phyloP scores from a whole-genome alignment of 495 filamentous ascomycete species.

The Trichoderma parareesei region DNA sequence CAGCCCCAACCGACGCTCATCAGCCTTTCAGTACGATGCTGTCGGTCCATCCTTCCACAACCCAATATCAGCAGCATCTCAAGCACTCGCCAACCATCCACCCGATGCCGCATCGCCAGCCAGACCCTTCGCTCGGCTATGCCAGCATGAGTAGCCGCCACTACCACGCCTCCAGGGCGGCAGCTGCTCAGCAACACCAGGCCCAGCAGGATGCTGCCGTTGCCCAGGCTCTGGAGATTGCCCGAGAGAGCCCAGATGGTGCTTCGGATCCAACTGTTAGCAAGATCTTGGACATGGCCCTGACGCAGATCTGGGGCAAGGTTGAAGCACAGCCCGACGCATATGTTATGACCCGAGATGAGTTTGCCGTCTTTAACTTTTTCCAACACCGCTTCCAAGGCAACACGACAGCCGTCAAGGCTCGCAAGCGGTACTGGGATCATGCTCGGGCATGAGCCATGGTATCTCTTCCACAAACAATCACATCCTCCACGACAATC shows the following conservation, averaged over 20 bases:
- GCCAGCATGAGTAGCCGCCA: constrained; percentile 3
- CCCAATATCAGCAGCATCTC: constrained; percentile 9
- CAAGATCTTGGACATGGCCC: constrained; percentile 46
- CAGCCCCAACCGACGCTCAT: neutral
- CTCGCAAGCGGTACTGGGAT: constrained; percentile 45
- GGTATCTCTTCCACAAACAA: neutral
- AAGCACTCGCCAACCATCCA: neutral
- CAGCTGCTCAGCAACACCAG: constrained; percentile 1
- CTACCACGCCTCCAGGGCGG: neutral
- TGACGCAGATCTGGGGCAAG: constrained; percentile 53
- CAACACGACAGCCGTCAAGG: constrained; percentile 29
- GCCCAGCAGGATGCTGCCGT: constrained; percentile 26
- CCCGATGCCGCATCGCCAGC: constrained; percentile 12
- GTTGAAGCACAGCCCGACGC: constrained; percentile 48
- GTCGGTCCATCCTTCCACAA: neutral
- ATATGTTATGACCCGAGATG: constrained; percentile 60
- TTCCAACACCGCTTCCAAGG: constrained; percentile 52
- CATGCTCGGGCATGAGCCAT: constrained; percentile 13
- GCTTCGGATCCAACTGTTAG: constrained; percentile 43
- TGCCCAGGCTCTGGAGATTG: constrained; percentile 55
- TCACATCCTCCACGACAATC: neutral
- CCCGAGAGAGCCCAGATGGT: constrained; percentile 54
- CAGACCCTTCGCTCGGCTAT: neutral
- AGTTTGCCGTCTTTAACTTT: constrained; percentile 75
- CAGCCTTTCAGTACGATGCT: constrained; percentile 5